Evolutionary conservation across 805 yeast species (phyloP), one percentile per base, ranked within the genome.

Genomic region (Kluyveromyces starmeri): DNA sequence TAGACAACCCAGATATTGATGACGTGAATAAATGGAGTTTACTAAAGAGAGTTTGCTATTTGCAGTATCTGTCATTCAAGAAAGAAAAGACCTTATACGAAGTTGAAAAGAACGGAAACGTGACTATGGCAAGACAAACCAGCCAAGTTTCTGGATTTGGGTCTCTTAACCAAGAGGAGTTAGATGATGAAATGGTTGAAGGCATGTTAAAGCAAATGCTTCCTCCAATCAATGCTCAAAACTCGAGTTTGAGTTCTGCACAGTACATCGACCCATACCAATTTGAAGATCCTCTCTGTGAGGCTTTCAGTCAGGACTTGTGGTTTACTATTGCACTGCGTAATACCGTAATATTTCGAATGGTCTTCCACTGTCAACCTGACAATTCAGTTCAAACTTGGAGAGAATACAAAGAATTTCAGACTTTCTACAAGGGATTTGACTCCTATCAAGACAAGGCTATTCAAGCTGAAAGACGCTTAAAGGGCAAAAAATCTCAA

Each of bases 361-460:
- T 80, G 55, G 83, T 92, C 1, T 92, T 92, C 69, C 88, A 88
- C 44, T 76, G 84, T 42, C 98, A 94, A 53, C 99, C 99, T 0
- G 98, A 92, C 58, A 85, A 89, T 54, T 67, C 74, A 5, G 97
- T 89, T n/a, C 68, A 68, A 16, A 71, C 86, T 0, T 92, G 99
- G 99, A 71, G 71, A 37, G 95, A 85, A 37, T 92, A 85, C 56
- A 88, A 83, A 53, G 75, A 70, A 18, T 81, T 67, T 53, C 68
- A 75, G 39, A 74, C 71, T 40, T 58, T 81, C 45, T 67, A 66
- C 32, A 64, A 68, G 13, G 85, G 81, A 0, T 84, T 84, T 50
- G 38, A 42, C 7, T 43, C 45, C 6, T 46, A 44, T 17, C 63
- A 58, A 38, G 49, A 46, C 10, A 41, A 44, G 12, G 30, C 50